Percentiles rank a stretch among this genome's conserved stretches.
phyloP scores from a whole-genome alignment of 2,329 filamentous ascomycete species.

The Drechmeria coniospora region DNA sequence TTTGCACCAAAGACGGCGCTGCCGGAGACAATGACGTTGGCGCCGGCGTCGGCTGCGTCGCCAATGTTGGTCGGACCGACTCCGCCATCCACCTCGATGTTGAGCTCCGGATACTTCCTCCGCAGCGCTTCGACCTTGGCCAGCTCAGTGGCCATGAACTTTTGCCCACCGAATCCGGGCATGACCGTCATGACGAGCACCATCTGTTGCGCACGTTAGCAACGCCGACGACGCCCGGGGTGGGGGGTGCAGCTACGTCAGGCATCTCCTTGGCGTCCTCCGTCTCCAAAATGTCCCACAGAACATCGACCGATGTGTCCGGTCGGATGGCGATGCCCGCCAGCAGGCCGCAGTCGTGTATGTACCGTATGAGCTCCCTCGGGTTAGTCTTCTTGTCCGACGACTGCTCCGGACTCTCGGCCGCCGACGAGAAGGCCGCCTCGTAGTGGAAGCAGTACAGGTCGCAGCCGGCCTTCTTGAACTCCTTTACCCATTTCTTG shows the following conservation, averaged over 20 bases:
- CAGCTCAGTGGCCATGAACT: slow-evolving; percentile 93
- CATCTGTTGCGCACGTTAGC: slow-evolving; percentile 47
- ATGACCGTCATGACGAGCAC: slow-evolving; percentile 97
- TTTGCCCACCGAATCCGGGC: slow-evolving; percentile 93
- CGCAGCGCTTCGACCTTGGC: slow-evolving; percentile 83
- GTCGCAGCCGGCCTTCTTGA: slow-evolving; percentile 86
- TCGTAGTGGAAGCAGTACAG: slow-evolving; percentile 99
- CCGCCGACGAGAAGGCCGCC: slow-evolving; percentile 77
- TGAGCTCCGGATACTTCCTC: slow-evolving; percentile 72
- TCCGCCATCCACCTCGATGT: slow-evolving; percentile 96
- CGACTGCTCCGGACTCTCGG: slow-evolving; percentile 57
- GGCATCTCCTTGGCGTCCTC: slow-evolving; percentile 59
- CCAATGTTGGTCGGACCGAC: slow-evolving; percentile 80
- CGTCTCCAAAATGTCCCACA: slow-evolving; percentile 78
- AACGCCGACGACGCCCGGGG: neutral
- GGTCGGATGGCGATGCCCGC: slow-evolving; percentile 96
- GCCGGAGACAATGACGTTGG: slow-evolving; percentile 95
- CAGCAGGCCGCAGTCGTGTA: slow-evolving; percentile 75
- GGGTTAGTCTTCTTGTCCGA: slow-evolving; percentile 64
- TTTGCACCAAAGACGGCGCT: slow-evolving; percentile 90
- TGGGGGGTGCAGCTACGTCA: slow-evolving; percentile 46
- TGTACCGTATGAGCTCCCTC: slow-evolving; percentile 73
- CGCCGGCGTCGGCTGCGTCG: slow-evolving; percentile 84
- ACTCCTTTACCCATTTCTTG: slow-evolving; percentile 95
- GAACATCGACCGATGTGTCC: slow-evolving; percentile 73